phyloP scores from a whole-genome alignment of 2,329 filamentous ascomycete species.

The Cladorrhinum sp. region DNA sequence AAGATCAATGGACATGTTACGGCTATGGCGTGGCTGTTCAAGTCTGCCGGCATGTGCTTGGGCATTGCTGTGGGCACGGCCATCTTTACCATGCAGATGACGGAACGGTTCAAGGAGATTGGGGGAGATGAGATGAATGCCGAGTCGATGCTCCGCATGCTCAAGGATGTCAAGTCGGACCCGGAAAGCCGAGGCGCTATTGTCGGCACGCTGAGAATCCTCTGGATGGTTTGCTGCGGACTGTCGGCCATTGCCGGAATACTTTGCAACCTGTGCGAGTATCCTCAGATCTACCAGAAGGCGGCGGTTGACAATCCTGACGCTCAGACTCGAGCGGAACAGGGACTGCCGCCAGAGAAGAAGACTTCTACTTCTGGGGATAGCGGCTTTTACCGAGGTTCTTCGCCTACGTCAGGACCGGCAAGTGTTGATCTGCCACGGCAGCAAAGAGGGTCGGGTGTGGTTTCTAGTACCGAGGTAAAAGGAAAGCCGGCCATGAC shows the following conservation, averaged over 20 bases:
- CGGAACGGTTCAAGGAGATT: constrained; percentile 2
- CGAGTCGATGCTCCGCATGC: constrained; percentile 16
- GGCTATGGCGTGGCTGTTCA: constrained; percentile 18
- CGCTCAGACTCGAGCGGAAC: not conserved
- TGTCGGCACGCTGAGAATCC: constrained; percentile 16
- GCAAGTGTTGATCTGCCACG: not conserved
- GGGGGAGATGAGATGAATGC: constrained; percentile 12
- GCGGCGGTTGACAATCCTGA: not conserved
- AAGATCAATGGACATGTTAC: constrained; percentile 21
- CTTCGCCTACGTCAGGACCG: not conserved
- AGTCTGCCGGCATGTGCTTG: constrained; percentile 21
- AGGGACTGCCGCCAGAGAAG: not conserved
- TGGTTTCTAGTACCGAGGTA: not conserved
- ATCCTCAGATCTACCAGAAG: constrained; percentile 4
- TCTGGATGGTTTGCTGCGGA: constrained; percentile 19
- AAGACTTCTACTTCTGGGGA: not conserved
- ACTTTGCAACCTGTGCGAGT: constrained; percentile 13
- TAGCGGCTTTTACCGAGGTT: not conserved
- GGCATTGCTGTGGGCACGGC: constrained; percentile 21
- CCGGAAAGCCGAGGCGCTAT: constrained; percentile 9
- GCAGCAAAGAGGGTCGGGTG: not conserved
- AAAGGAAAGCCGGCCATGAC: not conserved
- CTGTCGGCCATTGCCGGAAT: constrained; percentile 10
- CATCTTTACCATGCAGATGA: constrained; percentile 17
- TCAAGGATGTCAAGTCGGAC: constrained; percentile 18